Percentiles rank a stretch among this genome's conserved stretches.
phyloP scores from a whole-genome alignment of 768 basidiomycete species.

The Strobilomyces echinocephalus region DNA sequence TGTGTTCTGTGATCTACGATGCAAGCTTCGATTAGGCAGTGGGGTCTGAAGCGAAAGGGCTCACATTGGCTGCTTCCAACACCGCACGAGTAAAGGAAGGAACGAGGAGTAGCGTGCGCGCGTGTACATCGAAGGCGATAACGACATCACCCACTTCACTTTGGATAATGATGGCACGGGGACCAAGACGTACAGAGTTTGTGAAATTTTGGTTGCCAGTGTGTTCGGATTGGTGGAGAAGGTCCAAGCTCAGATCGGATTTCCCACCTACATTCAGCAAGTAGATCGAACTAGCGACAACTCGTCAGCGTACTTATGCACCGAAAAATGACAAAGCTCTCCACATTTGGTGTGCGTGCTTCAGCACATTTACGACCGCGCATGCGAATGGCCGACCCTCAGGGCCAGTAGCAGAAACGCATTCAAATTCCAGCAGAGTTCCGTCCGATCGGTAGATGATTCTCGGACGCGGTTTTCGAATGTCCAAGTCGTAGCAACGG shows the following conservation, averaged over 20 bases:
- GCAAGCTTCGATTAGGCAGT: not conserved
- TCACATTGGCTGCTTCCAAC: conserved; percentile 3
- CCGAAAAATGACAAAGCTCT: not conserved
- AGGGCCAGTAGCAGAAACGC: not conserved
- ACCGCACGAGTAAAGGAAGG: not conserved
- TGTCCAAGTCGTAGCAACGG: conserved; percentile 1
- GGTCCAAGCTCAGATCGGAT: conserved; percentile 5
- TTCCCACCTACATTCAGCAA: conserved; percentile 1
- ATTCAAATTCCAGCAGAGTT: not conserved
- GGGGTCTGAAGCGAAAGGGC: not conserved
- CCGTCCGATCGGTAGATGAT: not conserved
- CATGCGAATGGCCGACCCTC: not conserved
- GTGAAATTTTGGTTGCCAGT: not conserved
- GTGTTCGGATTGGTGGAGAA: conserved; percentile 12
- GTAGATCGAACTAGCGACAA: conserved; percentile 6
- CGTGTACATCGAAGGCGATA: not conserved
- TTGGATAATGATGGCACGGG: not conserved
- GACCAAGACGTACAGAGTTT: not conserved
- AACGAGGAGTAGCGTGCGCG: not conserved
- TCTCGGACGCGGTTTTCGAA: not conserved
- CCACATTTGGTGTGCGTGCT: not conserved
- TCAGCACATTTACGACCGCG: not conserved
- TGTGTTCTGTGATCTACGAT: not conserved
- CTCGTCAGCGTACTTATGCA: not conserved
- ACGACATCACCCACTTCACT: not conserved